These are phyloP conservation scores for Cladophialophora exuberans DNA, from an alignment of 2,329 filamentous ascomycete species.

Conservation along the genomic window DNA sequence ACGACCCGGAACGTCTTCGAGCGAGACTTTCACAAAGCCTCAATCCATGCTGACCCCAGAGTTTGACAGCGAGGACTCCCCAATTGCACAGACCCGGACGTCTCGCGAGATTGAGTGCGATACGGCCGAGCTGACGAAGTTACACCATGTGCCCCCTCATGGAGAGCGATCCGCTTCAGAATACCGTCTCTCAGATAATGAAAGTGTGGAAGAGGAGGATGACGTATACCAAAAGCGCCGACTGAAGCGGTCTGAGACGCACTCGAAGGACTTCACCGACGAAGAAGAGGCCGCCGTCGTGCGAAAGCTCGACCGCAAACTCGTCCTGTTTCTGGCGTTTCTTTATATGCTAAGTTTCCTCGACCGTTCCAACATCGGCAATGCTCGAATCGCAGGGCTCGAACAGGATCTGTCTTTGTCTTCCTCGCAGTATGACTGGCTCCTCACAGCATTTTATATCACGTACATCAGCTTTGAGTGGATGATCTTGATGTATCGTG, in stretches of 20 bases:
- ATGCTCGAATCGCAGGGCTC: conserved; percentile 65
- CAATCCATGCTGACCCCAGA: conserved; percentile 11
- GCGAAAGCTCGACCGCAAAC: conserved; percentile 72
- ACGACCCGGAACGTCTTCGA: conserved; percentile 2
- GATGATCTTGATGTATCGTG: conserved; percentile 66
- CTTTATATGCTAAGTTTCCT: conserved; percentile 85
- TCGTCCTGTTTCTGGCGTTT: conserved; percentile 79
- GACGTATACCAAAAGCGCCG: conserved; percentile 14
- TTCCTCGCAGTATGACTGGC: conserved; percentile 62
- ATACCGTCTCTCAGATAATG: conserved; percentile 4
- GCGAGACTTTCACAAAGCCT: conserved; percentile 6
- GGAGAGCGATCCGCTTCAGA: background rate
- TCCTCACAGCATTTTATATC: conserved; percentile 66
- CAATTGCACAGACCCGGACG: conserved; percentile 7
- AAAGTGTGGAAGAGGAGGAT: conserved; percentile 17
- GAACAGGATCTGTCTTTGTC: conserved; percentile 58
- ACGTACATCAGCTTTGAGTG: conserved; percentile 68
- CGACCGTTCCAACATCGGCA: conserved; percentile 75
- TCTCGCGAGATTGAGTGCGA: conserved; percentile 13
- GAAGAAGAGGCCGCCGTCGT: conserved; percentile 76
- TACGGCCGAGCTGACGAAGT: conserved; percentile 18
- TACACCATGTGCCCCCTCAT: conserved; percentile 8
- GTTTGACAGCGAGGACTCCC: conserved; percentile 12
- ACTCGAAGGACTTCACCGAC: conserved; percentile 61
- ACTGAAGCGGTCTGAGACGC: conserved; percentile 17